Percentiles rank a stretch among this genome's conserved stretches.
phyloP scores from a whole-genome alignment of 441 rosid genomes.

The Pelargonium citronellum region DNA sequence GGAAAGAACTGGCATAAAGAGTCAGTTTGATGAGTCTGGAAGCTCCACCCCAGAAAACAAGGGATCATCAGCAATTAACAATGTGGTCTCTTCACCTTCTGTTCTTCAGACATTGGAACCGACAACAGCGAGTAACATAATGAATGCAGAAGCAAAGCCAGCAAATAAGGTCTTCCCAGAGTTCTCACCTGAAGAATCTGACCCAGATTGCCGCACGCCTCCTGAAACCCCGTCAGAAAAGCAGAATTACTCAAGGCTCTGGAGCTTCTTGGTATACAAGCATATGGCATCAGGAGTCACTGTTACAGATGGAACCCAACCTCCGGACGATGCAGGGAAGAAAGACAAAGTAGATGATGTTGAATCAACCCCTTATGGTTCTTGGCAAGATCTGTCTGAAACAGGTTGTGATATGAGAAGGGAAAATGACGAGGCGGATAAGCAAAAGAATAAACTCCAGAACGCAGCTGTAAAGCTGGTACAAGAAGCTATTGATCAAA shows the following conservation, averaged over 20 bases:
- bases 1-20: conserved; percentile 15
- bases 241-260: conserved; percentile 52
- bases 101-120: conserved; percentile 12
- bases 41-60: conserved; percentile 6
- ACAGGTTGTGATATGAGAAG: conserved; percentile 19
- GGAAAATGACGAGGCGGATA: conserved; percentile 23
- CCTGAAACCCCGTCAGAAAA: conserved; percentile 29
- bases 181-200: conserved; percentile 22
- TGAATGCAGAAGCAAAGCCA: conserved; percentile 21
- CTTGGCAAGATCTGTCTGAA: conserved; percentile 12
- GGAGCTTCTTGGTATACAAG: conserved; percentile 69
- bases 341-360: conserved; percentile 26
- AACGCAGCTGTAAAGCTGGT: conserved; percentile 72
- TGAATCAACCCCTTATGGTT: conserved; percentile 14
- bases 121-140: conserved; percentile 15
- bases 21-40: conserved; percentile 16
- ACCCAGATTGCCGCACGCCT: conserved; percentile 24
- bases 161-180: conserved; percentile 15
- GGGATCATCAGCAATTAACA: conserved; percentile 16
- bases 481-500: conserved; percentile 87
- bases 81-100: conserved; percentile 17
- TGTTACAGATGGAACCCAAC: conserved; percentile 30
- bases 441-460: conserved; percentile 33
- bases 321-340: no score
- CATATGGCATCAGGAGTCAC: conserved; percentile 61